Conservation (phyloP, 2,329 filamentous ascomycete genomes). For the Calonectria honghensis region DNA sequence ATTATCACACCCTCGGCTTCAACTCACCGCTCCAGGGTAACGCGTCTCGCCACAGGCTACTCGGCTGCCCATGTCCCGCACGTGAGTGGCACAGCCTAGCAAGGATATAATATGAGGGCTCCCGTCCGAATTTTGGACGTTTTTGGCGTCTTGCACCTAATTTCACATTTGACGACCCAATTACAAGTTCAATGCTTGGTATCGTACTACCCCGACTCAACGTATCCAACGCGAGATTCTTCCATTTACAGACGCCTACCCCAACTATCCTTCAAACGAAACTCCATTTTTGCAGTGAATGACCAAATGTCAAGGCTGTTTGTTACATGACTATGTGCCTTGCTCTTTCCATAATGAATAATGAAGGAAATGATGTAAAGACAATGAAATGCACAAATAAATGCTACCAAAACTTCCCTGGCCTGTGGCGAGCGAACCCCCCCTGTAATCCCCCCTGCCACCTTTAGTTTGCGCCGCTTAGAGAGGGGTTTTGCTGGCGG, state of each 20-base stretch:
- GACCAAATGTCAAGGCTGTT: background rate
- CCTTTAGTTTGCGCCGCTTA: background rate
- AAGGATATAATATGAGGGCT: conserved; percentile 5
- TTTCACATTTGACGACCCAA: background rate
- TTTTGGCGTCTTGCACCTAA: background rate
- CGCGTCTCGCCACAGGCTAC: background rate
- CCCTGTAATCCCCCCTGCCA: background rate
- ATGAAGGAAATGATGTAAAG: background rate
- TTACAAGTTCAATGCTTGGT: background rate
- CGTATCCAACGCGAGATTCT: background rate
- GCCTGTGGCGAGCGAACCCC: background rate
- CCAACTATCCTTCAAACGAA: background rate
- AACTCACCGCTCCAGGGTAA: background rate
- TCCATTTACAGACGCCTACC: background rate
- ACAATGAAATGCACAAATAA: background rate
- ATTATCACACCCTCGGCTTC: background rate
- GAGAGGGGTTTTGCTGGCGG: conserved; percentile 61
- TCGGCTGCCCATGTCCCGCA: background rate
- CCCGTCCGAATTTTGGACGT: background rate
- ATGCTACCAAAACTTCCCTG: no score
- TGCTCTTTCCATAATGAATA: background rate
- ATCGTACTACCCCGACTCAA: background rate
- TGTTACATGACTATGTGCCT: background rate
- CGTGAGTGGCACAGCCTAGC: background rate
- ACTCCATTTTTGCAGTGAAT: conserved; percentile 6